phyloP scores from a whole-genome alignment of 768 basidiomycete genomes.

The Mycena galopus region DNA sequence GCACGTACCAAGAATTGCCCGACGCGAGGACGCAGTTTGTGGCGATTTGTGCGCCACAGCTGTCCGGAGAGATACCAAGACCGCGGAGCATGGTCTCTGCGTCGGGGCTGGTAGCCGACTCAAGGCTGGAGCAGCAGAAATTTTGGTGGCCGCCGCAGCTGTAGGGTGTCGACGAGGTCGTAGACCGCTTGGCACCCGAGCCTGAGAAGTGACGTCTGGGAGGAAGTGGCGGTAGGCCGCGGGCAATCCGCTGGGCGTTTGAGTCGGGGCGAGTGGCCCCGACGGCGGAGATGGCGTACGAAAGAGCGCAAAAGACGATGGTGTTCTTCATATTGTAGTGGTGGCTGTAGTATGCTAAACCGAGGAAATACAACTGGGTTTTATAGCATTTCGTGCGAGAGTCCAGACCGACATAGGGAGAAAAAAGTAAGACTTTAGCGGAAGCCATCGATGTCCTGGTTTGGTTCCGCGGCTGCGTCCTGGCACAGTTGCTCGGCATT shows the following conservation, averaged over 20 bases:
- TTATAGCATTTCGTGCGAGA: too few relatives aligned
- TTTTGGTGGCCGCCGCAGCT: conserved; percentile 3
- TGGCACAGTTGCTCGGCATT: too few relatives aligned
- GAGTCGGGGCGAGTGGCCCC: conserved; percentile 47
- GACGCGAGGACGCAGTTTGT: neutral
- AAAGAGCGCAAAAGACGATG: conserved; percentile 41
- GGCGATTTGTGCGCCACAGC: conserved; percentile 21
- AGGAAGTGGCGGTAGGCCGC: conserved; percentile 56
- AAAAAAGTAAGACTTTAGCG: too few relatives aligned
- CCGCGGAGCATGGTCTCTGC: neutral
- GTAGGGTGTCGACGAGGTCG: conserved; percentile 14
- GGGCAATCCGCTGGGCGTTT: too few relatives aligned
- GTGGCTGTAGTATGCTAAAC: too few relatives aligned
- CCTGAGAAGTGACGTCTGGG: conserved; percentile 33
- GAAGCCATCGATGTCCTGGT: too few relatives aligned
- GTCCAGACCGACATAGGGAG: too few relatives aligned
- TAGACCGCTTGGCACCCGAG: neutral
- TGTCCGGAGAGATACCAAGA: conserved; percentile 2
- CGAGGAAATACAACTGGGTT: too few relatives aligned
- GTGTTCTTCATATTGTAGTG: conserved; percentile 37
- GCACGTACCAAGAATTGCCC: conserved; percentile 15
- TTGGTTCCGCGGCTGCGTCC: too few relatives aligned
- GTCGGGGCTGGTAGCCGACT: neutral
- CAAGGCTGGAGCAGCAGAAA: conserved; percentile 17
- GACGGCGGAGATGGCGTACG: conserved; percentile 37